Evolutionary conservation across 106 monocot genomes (phyloP), one percentile per base, ranked within the genome.

Genomic region (Phalaenopsis equestris): DNA sequence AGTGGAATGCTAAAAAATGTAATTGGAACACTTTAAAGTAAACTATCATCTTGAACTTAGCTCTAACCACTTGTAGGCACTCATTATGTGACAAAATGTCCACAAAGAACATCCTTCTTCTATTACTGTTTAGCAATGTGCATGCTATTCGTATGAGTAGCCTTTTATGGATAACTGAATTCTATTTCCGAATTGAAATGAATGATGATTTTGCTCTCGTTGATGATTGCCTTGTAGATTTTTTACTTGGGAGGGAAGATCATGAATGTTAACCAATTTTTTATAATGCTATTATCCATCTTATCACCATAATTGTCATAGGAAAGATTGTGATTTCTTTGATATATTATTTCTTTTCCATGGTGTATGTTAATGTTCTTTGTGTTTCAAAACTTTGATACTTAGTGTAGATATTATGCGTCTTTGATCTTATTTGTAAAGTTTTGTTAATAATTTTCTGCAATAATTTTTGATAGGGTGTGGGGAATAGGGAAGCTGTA

Each of bases 401-500:
- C n/a, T 1, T 74, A 7, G 4, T 74, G 18, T 6, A 74, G 43
- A 18, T 18, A 18, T 42, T 45, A 19, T 43, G 19, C 18, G 43
- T 45, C 4, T 74, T 42, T 42, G 74, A 45, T 43, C 18, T 42
- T 74, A 77, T 56, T 86, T 45, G 43, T 47, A 42, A 38, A 52
- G 12, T 15, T 67, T 17, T 49, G 74, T 70, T 76, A n/a, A 17
- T 73, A 49, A 72, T 30, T 42, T 52, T 30, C 37, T 65, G 8
- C 38, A 38, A 65, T 83, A 8, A 78, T 70, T 82, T 19, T 48
- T 84, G 19, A 61, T 76, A 99, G 99, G 99, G 99, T 80, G 92
- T 99, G 47, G 99, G 95, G 67, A 99, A 95, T 78, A 87, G 99
- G 67, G 99, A 99, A 88, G 92, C 99, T 84, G 78, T 88, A 46